phyloP scores from a whole-genome alignment of 306 rosid species.

The Medicago truncatula region DNA sequence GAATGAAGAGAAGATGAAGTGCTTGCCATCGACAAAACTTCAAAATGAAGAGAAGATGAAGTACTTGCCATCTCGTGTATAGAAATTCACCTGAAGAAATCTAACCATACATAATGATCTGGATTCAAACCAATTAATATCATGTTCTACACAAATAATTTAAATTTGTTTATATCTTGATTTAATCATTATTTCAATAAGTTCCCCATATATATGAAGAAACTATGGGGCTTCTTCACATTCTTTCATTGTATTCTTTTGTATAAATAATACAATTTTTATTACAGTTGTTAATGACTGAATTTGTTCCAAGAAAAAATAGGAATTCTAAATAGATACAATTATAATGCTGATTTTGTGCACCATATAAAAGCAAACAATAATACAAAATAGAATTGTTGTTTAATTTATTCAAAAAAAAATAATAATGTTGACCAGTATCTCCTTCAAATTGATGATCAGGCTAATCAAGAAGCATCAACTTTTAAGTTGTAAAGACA shows the following conservation, averaged over 20 bases:
- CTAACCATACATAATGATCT: conserved; percentile 11
- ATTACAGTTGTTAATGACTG: neutral
- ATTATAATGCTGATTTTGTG: no score
- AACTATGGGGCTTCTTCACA: neutral
- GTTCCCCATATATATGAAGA: neutral
- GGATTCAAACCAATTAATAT: neutral
- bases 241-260: conserved; percentile 1
- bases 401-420: no score
- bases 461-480: no score
- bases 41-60: conserved; percentile 53
- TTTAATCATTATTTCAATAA: neutral
- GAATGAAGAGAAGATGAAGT: conserved; percentile 49
- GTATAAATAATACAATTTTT: neutral
- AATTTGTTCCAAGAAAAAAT: no score
- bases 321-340: no score
- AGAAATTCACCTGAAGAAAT: conserved; percentile 8
- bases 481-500: no score
- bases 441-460: no score
- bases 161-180: neutral
- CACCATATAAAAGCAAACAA: no score
- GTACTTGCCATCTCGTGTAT: conserved; percentile 44
- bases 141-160: neutral
- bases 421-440: no score
- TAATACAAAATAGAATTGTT: no score
- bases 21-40: conserved; percentile 51